Percentiles rank a stretch among this genome's conserved stretches.
phyloP scores from a whole-genome alignment of 495 filamentous ascomycete genomes.

The Talaromyces ruber region DNA sequence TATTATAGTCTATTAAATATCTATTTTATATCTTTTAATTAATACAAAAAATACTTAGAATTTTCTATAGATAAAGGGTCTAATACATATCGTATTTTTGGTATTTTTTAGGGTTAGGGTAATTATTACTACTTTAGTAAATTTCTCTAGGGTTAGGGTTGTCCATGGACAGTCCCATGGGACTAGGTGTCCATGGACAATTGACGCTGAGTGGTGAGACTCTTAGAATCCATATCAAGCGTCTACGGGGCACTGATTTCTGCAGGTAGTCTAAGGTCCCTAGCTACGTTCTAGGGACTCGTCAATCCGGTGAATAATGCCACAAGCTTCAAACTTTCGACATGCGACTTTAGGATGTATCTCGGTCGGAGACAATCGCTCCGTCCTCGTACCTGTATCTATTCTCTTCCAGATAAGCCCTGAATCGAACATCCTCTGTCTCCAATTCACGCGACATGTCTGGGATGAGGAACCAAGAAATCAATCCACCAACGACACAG shows the following conservation, averaged over 20 bases:
- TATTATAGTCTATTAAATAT: too few species aligned
- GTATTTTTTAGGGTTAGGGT: too few species aligned
- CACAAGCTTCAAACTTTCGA: neutral
- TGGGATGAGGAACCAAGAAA: slow-evolving; percentile 38
- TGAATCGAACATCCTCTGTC: slow-evolving; percentile 34
- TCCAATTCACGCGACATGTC: slow-evolving; percentile 36
- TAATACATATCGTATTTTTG: too few species aligned
- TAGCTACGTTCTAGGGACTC: neutral
- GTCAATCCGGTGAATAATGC: neutral
- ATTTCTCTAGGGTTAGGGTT: too few species aligned
- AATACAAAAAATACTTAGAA: too few species aligned
- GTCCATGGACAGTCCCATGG: neutral
- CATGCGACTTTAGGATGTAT: neutral
- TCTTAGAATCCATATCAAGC: neutral
- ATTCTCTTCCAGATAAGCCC: slow-evolving; percentile 32
- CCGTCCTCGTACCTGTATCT: slow-evolving; percentile 18
- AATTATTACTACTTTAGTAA: too few species aligned
- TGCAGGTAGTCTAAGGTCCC: neutral
- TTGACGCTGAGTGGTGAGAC: too few species aligned
- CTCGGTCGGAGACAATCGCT: neutral
- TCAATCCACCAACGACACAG: slow-evolving; percentile 26
- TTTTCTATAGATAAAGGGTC: too few species aligned
- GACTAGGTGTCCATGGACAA: too few species aligned
- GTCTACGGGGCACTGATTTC: neutral
- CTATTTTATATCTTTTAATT: too few species aligned